phyloP scores from a whole-genome alignment of 768 basidiomycete genomes.

The Flagelloscypha sp. region DNA sequence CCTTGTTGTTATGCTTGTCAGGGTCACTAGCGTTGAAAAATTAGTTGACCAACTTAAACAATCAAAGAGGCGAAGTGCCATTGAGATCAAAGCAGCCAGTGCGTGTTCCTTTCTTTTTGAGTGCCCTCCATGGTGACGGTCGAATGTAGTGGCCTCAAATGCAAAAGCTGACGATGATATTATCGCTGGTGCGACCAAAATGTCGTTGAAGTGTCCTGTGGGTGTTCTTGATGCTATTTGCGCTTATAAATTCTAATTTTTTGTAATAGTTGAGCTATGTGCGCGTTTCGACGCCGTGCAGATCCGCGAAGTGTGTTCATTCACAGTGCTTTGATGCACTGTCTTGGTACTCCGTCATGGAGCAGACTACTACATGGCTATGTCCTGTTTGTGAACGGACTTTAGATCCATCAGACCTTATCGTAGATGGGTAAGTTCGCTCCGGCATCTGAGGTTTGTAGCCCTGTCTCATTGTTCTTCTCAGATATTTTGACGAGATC shows the following conservation, averaged over 20 bases:
- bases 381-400: constrained; percentile 89
- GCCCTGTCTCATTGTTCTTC: neutral
- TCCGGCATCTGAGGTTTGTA: neutral
- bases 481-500: constrained; percentile 83
- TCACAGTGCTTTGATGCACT: constrained; percentile 92
- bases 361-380: constrained; percentile 91
- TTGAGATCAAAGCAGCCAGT: constrained; percentile 66
- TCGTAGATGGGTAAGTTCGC: constrained; percentile 79
- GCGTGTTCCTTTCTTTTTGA: constrained; percentile 16
- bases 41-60: constrained; percentile 64
- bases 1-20: constrained; percentile 77
- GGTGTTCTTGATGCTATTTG: constrained; percentile 19
- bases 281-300: constrained; percentile 76
- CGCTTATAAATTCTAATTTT: constrained; percentile 3
- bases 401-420: constrained; percentile 71
- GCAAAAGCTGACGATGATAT: constrained; percentile 83
- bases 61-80: constrained; percentile 53
- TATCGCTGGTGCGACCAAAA: constrained; percentile 77
- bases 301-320: constrained; percentile 83
- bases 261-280: constrained; percentile 66
- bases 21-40: constrained; percentile 60
- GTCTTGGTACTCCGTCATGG: constrained; percentile 93
- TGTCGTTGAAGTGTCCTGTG: constrained; percentile 93
- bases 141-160: constrained; percentile 44
- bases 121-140: constrained; percentile 6